Conservation (phyloP, 2,329 filamentous ascomycete genomes). For the Chrysoporthe cubensis region DNA sequence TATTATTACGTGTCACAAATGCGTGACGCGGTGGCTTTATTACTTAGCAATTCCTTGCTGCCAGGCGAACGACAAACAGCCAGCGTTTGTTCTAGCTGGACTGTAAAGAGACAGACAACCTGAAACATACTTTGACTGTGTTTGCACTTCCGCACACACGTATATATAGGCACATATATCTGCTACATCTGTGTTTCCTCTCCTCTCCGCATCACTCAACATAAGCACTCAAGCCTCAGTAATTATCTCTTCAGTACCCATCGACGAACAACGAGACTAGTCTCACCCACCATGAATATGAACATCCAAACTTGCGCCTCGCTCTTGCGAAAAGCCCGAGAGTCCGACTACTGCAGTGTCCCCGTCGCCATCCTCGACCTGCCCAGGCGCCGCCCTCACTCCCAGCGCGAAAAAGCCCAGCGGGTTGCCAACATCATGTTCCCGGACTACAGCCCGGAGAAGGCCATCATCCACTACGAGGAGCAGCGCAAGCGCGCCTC, state of each 20-base stretch:
- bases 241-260: background rate
- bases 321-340: background rate
- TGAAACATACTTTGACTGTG: too few species aligned
- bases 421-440: conserved; percentile 5
- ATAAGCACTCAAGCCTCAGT: background rate
- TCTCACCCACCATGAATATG: background rate
- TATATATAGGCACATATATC: too few species aligned
- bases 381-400: conserved; percentile 4
- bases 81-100: too few species aligned
- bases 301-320: background rate
- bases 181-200: background rate
- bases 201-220: background rate
- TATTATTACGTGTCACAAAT: too few species aligned
- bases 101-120: too few species aligned
- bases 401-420: conserved; percentile 9
- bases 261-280: background rate
- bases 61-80: too few species aligned
- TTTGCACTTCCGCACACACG: too few species aligned
- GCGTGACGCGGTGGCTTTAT: too few species aligned
- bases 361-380: background rate
- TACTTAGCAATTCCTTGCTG: too few species aligned
- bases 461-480: conserved; percentile 17
- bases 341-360: background rate
- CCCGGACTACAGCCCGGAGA: conserved; percentile 4
- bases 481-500: conserved; percentile 8